These are phyloP conservation scores for Inonotus hispidus DNA, from an alignment of 1,284 basidiomycete species.

Conservation along the genomic window DNA sequence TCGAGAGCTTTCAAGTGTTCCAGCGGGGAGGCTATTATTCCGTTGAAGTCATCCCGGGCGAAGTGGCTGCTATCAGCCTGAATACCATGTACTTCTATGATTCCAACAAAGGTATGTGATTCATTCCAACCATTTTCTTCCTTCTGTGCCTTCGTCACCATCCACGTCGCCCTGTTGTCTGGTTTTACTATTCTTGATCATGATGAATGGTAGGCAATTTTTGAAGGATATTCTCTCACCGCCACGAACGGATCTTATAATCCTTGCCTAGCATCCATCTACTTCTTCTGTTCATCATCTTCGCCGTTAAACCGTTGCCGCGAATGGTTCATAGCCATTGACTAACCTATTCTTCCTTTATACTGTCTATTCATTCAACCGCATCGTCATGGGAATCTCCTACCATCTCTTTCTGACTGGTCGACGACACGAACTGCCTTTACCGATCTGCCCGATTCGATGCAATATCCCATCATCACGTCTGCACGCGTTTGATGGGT, in stretches of 20 bases:
- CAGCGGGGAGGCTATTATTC: constrained; percentile 83
- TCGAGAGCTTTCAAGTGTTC: constrained; percentile 75
- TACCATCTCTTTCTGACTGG: neutral
- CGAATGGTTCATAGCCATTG: neutral
- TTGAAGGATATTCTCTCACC: neutral
- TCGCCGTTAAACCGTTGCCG: neutral
- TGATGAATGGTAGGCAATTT: neutral
- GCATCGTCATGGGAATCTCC: neutral
- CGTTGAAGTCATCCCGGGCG: constrained; percentile 73
- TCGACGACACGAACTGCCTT: neutral
- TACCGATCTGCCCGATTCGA: neutral
- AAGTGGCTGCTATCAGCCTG: constrained; percentile 77
- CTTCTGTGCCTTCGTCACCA: neutral
- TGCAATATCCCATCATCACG: neutral
- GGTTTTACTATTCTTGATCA: neutral
- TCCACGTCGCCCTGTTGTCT: neutral
- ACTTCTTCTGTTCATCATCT: constrained; percentile 5
- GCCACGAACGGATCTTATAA: neutral
- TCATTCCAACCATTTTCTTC: neutral
- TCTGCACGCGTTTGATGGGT: neutral
- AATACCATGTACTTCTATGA: constrained; percentile 95
- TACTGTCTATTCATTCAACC: neutral
- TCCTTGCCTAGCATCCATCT: neutral
- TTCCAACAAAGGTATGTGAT: constrained; percentile 74
- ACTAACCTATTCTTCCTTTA: neutral